Base-by-base conservation (phyloP, 176 grass and related monocot species). In the Aegilops speltoides region DNA sequence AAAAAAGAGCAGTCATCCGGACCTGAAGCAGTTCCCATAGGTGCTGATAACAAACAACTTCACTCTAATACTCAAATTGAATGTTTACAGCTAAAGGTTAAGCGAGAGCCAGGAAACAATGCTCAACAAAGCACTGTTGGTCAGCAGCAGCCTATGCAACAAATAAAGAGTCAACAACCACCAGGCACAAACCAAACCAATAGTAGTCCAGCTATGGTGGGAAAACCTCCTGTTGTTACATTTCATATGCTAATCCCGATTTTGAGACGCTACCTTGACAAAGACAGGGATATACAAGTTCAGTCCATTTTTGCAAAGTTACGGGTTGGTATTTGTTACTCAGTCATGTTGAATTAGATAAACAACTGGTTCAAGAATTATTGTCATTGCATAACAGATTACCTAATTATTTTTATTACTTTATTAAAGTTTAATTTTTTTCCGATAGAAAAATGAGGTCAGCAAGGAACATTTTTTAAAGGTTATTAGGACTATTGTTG, bases 191-290 rank as follows among this genome's bases (percentile, higher is more conserved):
- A 89, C 24, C 75, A 95, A 92, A 81, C 89, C 79, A 92, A 86
- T 68, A 88, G 60, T 68, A 88, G 50, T 79, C 82, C 82, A 52
- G 81, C 73, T 82, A 87, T 38, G 41, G 62, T 41, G 68, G 66
- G 60, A 64, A 96, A 96, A 88, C 28, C 77, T 86, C 92, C 97
- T 23, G 86, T 93, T 56, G 95, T 98, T 83, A 82, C 97, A 84
- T 98, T 98, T 81, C 92, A 98, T 62, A 89, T 96, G 97, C 82
- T 98, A 85, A 93, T 98, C 48, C 97, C 94, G 12, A 94, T 98
- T 77, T 88, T 98, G 85, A 89, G 92, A n/a, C 97, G 85, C 73
- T 81, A 96, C 74, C 90, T 98, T 33, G 94, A 98, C 79, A 96
- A 98, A 82, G 92, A 96, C 68, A 92, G 26, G 89, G 90, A 93